A percentile compares a stretch with the other conserved stretches of the same genome.
Conservation (phyloP, 768 basidiomycete species). For the Flagelloscypha sp. region DNA sequence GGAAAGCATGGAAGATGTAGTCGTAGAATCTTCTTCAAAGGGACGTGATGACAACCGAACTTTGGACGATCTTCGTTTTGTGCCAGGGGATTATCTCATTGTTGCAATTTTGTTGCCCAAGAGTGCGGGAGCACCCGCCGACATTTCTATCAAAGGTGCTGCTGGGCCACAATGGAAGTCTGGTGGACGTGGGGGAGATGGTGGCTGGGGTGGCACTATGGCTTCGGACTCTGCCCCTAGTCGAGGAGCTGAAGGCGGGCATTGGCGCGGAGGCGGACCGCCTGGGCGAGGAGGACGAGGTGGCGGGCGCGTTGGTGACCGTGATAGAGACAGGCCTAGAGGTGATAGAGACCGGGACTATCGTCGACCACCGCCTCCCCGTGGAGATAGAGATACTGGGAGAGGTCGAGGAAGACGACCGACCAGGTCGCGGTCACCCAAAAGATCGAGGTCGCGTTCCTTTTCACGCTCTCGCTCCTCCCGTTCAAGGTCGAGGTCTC, state of each 20-base stretch:
- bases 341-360: slow-evolving; percentile 28
- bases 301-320: slow-evolving; percentile 15
- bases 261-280: slow-evolving; percentile 72
- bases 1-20: slow-evolving; percentile 7
- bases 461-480: no score
- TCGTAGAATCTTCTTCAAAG: background rate
- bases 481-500: no score
- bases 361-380: no score
- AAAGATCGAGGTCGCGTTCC: no score
- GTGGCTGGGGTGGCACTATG: slow-evolving; percentile 38
- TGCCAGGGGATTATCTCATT: slow-evolving; percentile 74
- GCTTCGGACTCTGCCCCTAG: slow-evolving; percentile 24
- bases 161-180: slow-evolving; percentile 26
- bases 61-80: slow-evolving; percentile 70
- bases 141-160: slow-evolving; percentile 44
- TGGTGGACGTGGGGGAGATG: slow-evolving; percentile 31
- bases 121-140: slow-evolving; percentile 43
- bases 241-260: slow-evolving; percentile 51
- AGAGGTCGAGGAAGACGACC: slow-evolving; percentile 24
- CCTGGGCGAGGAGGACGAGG: slow-evolving; percentile 39
- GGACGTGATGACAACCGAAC: slow-evolving; percentile 38
- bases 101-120: slow-evolving; percentile 73
- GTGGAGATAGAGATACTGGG: slow-evolving; percentile 16
- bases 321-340: slow-evolving; percentile 20
- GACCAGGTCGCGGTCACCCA: no score